Percentiles rank a stretch among this genome's conserved stretches.
phyloP scores from a whole-genome alignment of 108 stramenopile genomes.

The Nannochloropsis oceanica region DNA sequence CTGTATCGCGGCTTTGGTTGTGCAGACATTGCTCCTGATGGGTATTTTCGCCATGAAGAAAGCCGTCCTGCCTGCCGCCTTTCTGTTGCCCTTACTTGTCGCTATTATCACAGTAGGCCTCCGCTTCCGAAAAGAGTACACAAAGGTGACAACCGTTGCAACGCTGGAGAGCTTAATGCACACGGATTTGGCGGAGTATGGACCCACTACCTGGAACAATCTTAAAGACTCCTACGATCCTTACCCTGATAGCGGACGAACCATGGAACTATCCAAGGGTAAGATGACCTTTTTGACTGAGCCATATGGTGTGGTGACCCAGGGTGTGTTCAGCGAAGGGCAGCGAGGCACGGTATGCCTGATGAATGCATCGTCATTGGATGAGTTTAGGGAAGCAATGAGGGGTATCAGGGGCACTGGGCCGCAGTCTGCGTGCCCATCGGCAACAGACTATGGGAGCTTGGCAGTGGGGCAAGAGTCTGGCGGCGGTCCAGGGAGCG shows the following conservation, averaged over 20 bases:
- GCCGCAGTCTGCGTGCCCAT: too few species aligned
- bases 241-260: background rate
- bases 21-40: background rate
- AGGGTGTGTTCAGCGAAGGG: background rate
- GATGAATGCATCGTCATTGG: background rate
- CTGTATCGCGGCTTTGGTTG: background rate
- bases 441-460: too few species aligned
- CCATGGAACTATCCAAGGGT: background rate
- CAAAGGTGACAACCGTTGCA: background rate
- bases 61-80: background rate
- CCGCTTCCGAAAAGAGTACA: background rate
- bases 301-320: background rate
- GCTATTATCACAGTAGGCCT: background rate
- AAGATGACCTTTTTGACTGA: background rate
- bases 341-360: background rate
- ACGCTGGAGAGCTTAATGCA: background rate
- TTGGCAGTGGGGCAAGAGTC: too few species aligned
- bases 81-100: background rate
- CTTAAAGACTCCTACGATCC: background rate
- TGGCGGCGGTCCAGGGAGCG: too few species aligned
- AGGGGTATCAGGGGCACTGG: too few species aligned
- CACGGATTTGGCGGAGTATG: background rate
- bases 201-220: background rate
- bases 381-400: too few species aligned
- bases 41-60: background rate